Base-by-base conservation (phyloP, 768 basidiomycete genomes). In the Hydnomerulius pinastri region DNA sequence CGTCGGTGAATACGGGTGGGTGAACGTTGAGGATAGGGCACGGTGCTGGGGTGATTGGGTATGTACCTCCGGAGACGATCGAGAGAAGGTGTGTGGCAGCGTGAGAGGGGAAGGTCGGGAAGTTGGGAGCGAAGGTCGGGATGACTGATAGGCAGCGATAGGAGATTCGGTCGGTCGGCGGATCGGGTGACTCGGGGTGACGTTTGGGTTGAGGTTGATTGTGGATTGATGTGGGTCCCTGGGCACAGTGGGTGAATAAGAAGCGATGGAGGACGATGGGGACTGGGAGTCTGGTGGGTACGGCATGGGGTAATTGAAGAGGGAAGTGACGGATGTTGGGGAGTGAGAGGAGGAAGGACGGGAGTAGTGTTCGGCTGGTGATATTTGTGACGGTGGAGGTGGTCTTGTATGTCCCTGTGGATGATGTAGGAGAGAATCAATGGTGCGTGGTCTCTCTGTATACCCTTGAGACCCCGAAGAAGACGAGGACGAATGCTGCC, bases 341-440 rank as follows among this genome's bases (percentile, higher is more conserved):
- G 57, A 66, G 29, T 57, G 53, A 29, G 55, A 54, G 46, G 46
- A 66, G 48, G 13, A 61, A 48, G 43, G 53, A 33, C 46, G 54
- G 3, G 46, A 7, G 54, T n/a, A 52, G 13, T 20, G 28, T 17
- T 52, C 43, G 2, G 17, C 17, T 23, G 24, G 47, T 43, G 25
- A 18, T 41, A 18, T 39, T 15, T 38, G 29, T 4, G 48, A 54
- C 56, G 12, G 35, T 41, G 12, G 32, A 13, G 17, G 37, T 17
- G 33, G 41, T 24, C 28, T 29, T 45, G 13, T 9, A 39, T 29
- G 35, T 46, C n/a, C 28, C 25, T 43, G 38, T 30, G 55, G 53
- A 47, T 46, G 52, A 61, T 54, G 59, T 25, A 61, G 48, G 47
- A 55, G 56, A 18, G 54, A 55, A 23, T 60, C 55, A 54, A 58